Evolutionary conservation across 495 filamentous ascomycete genomes (phyloP).

Genomic region (Penicillium malachiteum): DNA sequence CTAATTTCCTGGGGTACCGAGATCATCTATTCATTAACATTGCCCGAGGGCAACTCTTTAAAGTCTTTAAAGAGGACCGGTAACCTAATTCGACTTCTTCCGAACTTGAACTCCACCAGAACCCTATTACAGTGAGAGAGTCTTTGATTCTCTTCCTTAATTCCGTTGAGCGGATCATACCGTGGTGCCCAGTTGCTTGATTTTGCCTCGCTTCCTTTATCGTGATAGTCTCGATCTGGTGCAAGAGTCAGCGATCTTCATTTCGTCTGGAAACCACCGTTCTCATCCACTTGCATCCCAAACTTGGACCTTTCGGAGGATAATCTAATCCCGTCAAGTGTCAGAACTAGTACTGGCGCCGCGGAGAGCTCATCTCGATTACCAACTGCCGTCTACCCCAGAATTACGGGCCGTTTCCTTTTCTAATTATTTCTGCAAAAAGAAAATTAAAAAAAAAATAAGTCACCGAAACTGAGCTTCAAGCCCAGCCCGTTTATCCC

Average conservation of each 20-base stretch:
- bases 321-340: slow-evolving; percentile 14
- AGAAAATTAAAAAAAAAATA: not conserved
- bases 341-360: slow-evolving; percentile 7
- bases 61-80: not conserved
- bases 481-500: slow-evolving; percentile 1
- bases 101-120: slow-evolving; percentile 18
- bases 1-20: slow-evolving; percentile 22
- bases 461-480: slow-evolving; percentile 4
- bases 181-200: not conserved
- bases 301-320: slow-evolving; percentile 8
- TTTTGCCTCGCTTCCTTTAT: not conserved
- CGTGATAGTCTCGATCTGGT: not conserved
- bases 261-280: not conserved
- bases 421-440: slow-evolving; percentile 8
- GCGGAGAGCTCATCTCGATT: slow-evolving; percentile 16
- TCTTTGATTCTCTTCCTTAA: not conserved
- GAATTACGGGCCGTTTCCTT: slow-evolving; percentile 19
- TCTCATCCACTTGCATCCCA: not conserved
- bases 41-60: slow-evolving; percentile 32
- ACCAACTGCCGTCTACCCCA: not conserved
- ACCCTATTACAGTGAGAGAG: slow-evolving; percentile 11
- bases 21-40: too few relatives aligned
- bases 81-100: slow-evolving; percentile 5
- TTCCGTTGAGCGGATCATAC: not conserved
- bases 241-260: slow-evolving; percentile 5